A percentile compares a stretch with the other conserved stretches of the same genome.
Conservation (phyloP, 1,139 yeast genomes). For the Taphrina flavorubra region DNA sequence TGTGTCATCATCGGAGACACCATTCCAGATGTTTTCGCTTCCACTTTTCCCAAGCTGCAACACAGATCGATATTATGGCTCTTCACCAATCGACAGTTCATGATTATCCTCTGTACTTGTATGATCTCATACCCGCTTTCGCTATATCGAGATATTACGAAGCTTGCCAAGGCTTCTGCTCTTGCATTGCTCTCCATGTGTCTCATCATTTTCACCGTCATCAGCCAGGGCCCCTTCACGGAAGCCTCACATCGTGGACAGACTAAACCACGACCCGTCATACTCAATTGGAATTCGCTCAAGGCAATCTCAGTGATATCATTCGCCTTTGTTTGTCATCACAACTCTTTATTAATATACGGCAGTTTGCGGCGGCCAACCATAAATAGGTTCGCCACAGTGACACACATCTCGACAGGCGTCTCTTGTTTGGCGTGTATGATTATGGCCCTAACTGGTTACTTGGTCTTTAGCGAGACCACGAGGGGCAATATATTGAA, state of each 20-base stretch:
- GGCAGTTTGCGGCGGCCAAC: conserved; percentile 81
- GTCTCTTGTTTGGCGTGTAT: conserved; percentile 82
- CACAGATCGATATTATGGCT: conserved; percentile 56
- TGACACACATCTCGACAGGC: conserved; percentile 83
- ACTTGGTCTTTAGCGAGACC: conserved; percentile 71
- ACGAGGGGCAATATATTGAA: conserved; percentile 88
- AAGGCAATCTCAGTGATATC: conserved; percentile 92
- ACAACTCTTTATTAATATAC: conserved; percentile 85
- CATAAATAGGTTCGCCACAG: conserved; percentile 69
- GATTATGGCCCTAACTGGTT: conserved; percentile 80
- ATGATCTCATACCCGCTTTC: conserved; percentile 84
- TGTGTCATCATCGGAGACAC: conserved; percentile 95
- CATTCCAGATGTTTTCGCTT: conserved; percentile 82
- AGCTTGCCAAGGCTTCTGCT: conserved; percentile 87
- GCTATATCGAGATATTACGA: conserved; percentile 74
- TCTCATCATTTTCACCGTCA: conserved; percentile 73
- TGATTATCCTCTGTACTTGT: conserved; percentile 71
- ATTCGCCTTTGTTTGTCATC: conserved; percentile 94
- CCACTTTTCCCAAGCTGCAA: conserved; percentile 64
- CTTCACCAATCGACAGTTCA: conserved; percentile 67
- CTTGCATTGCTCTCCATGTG: conserved; percentile 85
- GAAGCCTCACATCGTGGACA: conserved; percentile 59
- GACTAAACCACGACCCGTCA: conserved; percentile 58
- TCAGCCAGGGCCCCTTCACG: conserved; percentile 72
- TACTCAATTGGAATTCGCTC: conserved; percentile 70